phyloP scores from a whole-genome alignment of 2,329 filamentous ascomycete species.

The Bipolaris bicolor region DNA sequence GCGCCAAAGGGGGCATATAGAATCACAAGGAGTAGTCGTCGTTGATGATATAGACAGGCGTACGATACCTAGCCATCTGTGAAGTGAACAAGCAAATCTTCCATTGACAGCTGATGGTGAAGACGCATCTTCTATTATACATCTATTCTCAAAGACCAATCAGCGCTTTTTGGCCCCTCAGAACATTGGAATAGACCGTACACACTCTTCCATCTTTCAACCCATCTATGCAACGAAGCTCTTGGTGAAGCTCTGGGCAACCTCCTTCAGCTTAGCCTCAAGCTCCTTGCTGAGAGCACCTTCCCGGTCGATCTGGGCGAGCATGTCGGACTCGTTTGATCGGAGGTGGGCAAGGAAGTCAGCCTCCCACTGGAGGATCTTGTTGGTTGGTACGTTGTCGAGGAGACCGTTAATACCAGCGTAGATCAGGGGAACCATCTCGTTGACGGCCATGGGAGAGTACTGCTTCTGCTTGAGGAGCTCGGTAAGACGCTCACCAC shows the following conservation, averaged over 20 bases:
- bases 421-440: constrained; percentile 99
- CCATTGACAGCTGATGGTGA: constrained; percentile 49
- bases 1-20: constrained; percentile 37
- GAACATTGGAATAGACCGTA: constrained; percentile 45
- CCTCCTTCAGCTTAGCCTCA: constrained; percentile 80
- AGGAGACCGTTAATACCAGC: constrained; percentile 98
- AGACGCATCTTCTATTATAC: constrained; percentile 51
- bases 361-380: constrained; percentile 91
- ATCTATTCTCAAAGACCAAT: constrained; percentile 48
- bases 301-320: constrained; percentile 92
- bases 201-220: constrained; percentile 43
- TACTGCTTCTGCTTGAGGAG: constrained; percentile 99
- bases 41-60: constrained; percentile 8
- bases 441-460: constrained; percentile 96
- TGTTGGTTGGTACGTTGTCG: constrained; percentile 84
- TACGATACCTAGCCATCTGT: constrained; percentile 16
- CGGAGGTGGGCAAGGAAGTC: constrained; percentile 93
- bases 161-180: constrained; percentile 47
- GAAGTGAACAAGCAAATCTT: constrained; percentile 39
- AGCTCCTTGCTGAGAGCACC: constrained; percentile 94
- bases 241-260: constrained; percentile 85
- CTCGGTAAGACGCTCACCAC: constrained; percentile 99
- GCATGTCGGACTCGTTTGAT: constrained; percentile 84
- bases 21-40: constrained; percentile 25
- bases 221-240: constrained; percentile 73